A percentile compares a stretch with the other conserved stretches of the same genome.
These are phyloP conservation scores for Myriangium duriaei DNA, from an alignment of 2,329 filamentous ascomycete genomes.

Conservation along the genomic window DNA sequence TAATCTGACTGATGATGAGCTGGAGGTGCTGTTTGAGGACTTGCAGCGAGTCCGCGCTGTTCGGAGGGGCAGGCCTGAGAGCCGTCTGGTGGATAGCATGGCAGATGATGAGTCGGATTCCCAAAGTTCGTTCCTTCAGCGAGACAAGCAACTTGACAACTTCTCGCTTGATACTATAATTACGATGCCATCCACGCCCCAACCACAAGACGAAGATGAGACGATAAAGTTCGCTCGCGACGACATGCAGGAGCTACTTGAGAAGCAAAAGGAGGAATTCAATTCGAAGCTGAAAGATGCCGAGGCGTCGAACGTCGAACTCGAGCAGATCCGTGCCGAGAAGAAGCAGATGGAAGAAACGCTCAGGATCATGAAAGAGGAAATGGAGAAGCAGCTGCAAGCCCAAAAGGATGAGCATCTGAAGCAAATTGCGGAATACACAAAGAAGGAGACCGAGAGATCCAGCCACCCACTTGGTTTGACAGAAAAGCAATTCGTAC, in stretches of 20 bases:
- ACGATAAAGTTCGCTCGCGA: constrained; percentile 62
- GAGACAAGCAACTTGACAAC: constrained; percentile 83
- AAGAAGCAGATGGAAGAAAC: constrained; percentile 77
- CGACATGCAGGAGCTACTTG: constrained; percentile 70
- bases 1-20: constrained; percentile 80
- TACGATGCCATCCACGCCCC: constrained; percentile 88
- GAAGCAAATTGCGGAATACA: constrained; percentile 66
- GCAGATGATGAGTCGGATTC: constrained; percentile 80
- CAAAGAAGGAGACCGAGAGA: constrained; percentile 39
- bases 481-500: constrained; percentile 57
- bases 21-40: constrained; percentile 88
- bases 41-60: constrained; percentile 80
- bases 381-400: constrained; percentile 78
- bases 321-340: constrained; percentile 72
- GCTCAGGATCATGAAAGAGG: constrained; percentile 63
- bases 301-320: constrained; percentile 62
- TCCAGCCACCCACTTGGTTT: constrained; percentile 46
- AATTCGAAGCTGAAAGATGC: constrained; percentile 64
- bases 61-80: constrained; percentile 54
- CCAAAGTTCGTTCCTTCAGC: constrained; percentile 68
- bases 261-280: constrained; percentile 74
- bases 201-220: constrained; percentile 64
- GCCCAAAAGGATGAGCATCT: constrained; percentile 77
- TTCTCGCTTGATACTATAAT: constrained; percentile 89
- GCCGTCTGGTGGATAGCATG: constrained; percentile 38